A percentile compares a stretch with the other conserved stretches of the same genome.
These are phyloP conservation scores for Tetrapyrgos nigripes DNA, from an alignment of 1,284 basidiomycete species.

Conservation along the genomic window DNA sequence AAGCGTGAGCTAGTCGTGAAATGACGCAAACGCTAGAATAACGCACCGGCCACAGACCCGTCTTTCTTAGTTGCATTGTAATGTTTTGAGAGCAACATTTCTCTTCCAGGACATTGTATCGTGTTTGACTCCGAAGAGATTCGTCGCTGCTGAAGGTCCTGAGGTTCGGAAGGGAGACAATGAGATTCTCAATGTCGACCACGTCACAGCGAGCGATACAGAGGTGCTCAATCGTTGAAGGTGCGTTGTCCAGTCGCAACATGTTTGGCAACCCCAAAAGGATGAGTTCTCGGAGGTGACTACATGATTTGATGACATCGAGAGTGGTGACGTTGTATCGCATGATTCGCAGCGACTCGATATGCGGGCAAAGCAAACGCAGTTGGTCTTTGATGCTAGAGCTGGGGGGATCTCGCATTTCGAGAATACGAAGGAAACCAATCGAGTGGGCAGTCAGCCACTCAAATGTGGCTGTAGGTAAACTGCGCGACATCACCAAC, in stretches of 20 bases:
- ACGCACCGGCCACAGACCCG: constrained; percentile 46
- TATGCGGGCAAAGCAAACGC: constrained; percentile 33
- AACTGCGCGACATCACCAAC: constrained; percentile 44
- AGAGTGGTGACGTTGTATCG: constrained; percentile 38
- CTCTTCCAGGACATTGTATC: constrained; percentile 30
- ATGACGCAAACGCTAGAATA: neutral
- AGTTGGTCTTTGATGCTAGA: constrained; percentile 31
- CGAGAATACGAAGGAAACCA: constrained; percentile 44
- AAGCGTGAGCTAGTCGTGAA: neutral
- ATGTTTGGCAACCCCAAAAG: constrained; percentile 39
- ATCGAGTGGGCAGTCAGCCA: constrained; percentile 48
- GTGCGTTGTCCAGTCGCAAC: constrained; percentile 38
- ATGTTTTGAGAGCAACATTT: constrained; percentile 39
- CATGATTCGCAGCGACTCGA: constrained; percentile 51
- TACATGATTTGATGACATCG: constrained; percentile 43
- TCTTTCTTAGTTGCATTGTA: constrained; percentile 33
- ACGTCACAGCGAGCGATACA: constrained; percentile 39
- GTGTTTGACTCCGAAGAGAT: constrained; percentile 19
- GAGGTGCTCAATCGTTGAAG: constrained; percentile 46
- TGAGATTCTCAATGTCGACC: constrained; percentile 32
- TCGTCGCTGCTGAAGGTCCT: constrained; percentile 44
- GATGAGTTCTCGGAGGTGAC: constrained; percentile 47
- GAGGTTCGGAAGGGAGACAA: constrained; percentile 43
- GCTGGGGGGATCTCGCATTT: constrained; percentile 45
- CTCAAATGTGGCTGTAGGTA: constrained; percentile 31